A percentile compares a stretch with the other conserved stretches of the same genome.
Evolutionary conservation across 2,329 filamentous ascomycete species (phyloP).

Genomic region (Ciborinia camelliae): DNA sequence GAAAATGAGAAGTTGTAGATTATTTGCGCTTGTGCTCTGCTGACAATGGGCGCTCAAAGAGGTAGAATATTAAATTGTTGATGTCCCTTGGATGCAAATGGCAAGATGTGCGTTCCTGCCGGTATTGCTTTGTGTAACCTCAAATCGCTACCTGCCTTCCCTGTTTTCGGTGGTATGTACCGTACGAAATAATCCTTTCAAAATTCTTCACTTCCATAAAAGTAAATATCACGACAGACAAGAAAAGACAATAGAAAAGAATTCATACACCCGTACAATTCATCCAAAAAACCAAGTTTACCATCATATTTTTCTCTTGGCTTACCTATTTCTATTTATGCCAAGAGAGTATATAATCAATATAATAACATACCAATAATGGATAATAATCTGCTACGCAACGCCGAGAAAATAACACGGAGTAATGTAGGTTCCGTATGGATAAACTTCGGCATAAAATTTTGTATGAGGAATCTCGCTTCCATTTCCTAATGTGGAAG

Average conservation of each 20-base stretch:
- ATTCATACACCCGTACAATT: slow-evolving; percentile 1
- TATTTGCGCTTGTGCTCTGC: background rate
- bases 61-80: background rate
- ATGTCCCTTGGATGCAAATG: background rate
- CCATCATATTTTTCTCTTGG: slow-evolving; percentile 6
- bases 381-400: background rate
- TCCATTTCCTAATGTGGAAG: no score
- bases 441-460: no score
- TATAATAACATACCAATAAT: no score
- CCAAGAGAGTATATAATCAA: slow-evolving; percentile 8
- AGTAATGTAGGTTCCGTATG: no score
- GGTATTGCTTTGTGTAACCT: background rate
- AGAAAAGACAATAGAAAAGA: background rate
- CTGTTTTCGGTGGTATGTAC: background rate
- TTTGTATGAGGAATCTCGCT: no score
- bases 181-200: no score
- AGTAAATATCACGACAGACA: background rate
- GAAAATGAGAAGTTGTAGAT: background rate
- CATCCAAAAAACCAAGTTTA: background rate
- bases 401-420: no score
- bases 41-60: background rate
- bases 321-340: slow-evolving; percentile 9
- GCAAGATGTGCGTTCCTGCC: background rate
- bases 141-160: background rate
- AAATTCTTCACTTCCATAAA: background rate